Percentiles rank a stretch among this genome's conserved stretches.
These are phyloP conservation scores for Syzygium syzygioides DNA, from an alignment of 441 rosid species.

Conservation along the genomic window DNA sequence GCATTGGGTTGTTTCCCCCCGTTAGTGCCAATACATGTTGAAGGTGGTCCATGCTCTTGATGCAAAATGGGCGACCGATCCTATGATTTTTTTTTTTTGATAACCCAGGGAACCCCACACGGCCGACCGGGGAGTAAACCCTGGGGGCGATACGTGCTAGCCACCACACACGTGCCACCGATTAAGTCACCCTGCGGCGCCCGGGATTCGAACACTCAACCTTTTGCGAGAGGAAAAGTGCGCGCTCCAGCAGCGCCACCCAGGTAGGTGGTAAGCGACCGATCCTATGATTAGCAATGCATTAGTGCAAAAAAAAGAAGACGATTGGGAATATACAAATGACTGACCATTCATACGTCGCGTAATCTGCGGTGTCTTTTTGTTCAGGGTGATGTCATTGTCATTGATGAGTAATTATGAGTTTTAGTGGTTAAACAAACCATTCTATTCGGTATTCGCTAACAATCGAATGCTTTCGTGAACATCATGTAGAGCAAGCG, in stretches of 20 bases:
- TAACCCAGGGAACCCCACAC: no score
- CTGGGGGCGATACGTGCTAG: no score
- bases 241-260: no score
- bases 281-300: neutral
- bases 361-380: fast-evolving
- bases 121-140: no score
- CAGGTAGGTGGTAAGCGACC: no score
- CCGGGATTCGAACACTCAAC: no score
- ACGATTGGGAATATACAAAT: neutral
- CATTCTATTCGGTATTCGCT: no score
- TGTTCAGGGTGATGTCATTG: fast-evolving
- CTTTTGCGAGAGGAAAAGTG: no score
- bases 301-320: neutral
- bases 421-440: neutral
- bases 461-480: neutral
- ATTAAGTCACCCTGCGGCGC: no score
- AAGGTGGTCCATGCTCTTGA: neutral
- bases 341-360: fast-evolving
- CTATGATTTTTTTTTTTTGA: no score
- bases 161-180: no score
- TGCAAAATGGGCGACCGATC: neutral
- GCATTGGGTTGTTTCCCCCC: neutral
- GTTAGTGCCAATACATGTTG: neutral
- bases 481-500: neutral
- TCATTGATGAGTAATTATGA: fast-evolving